Evolutionary conservation across 306 rosid genomes (phyloP), one percentile per base, ranked within the genome.

Genomic region (Prunus salicina): DNA sequence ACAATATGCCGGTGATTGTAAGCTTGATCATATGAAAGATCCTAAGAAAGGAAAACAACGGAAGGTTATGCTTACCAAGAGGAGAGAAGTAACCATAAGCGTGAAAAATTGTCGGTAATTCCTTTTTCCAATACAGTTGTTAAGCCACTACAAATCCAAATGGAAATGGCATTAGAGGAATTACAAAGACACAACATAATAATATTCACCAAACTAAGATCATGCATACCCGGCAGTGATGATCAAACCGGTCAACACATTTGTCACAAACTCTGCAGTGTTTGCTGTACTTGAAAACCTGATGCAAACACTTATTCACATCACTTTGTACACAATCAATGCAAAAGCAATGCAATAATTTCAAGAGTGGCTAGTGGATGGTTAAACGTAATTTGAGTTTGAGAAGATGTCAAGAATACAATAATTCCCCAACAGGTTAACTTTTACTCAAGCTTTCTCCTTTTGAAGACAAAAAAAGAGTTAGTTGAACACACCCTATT

Each of bases 261-360:
- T 95, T 95, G 80, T 95, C 99, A 76, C 99, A 95, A 79, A 95
- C 97, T 82, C 99, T 76, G 79, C 99, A 95, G 77, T 95, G 99
- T 84, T 95, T 95, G 86, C 99, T 92, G 81, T 91, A 92, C 84
- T 95, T 92, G 91, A 88, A 95, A 75, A 95, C 99, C 99, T 95
- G 90, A 79, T 71, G 67, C 56, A 41, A 78, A 62, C 13, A 73
- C 61, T 58, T 76, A 49, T 20, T 53, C 25, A 67, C 69, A 45
- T 47, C 38, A 72, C 25, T 72, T 34, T 57, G 41, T 58, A 72
- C 24, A 2, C 41, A 20, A 27, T 61, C 58, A 73, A 60, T 15
- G 47, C 15, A 60, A 78, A 67, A 28, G 51, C 50, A 27, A 38
- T 45, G 64, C 19, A 67, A 76, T 15, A 28, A 77, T 38, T 70